Conservation (phyloP, 2,329 filamentous ascomycete genomes). For the Colletotrichum siamense region DNA sequence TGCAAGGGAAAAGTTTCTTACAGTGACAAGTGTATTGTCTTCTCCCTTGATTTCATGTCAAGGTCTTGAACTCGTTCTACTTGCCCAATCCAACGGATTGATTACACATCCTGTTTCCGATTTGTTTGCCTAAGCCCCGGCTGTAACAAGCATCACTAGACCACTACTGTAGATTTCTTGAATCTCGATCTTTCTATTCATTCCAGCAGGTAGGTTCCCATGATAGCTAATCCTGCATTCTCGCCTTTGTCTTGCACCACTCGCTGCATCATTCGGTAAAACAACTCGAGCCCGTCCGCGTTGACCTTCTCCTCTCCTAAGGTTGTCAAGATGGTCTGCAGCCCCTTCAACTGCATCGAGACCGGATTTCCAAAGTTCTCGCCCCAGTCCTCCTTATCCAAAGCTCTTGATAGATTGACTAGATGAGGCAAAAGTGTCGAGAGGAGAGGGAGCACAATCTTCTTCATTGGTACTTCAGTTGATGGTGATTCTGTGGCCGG, state of each 20-base stretch:
- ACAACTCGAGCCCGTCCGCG: background rate
- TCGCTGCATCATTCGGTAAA: conserved; percentile 13
- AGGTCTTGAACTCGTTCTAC: background rate
- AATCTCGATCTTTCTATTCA: background rate
- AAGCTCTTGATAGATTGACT: conserved; percentile 20
- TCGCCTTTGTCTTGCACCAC: conserved; percentile 21
- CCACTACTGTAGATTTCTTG: too few relatives aligned
- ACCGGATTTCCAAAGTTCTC: conserved; percentile 30
- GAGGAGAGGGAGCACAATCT: conserved; percentile 28
- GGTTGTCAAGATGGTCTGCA: conserved; percentile 27
- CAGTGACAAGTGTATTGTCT: fast-evolving
- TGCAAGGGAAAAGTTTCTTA: too few relatives aligned
- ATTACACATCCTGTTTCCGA: background rate
- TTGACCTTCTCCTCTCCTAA: conserved; percentile 29
- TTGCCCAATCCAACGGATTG: background rate
- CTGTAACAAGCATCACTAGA: background rate
- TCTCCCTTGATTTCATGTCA: background rate
- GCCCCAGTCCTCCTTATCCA: conserved; percentile 27
- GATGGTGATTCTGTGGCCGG: background rate
- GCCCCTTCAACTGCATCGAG: conserved; percentile 28
- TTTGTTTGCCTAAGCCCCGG: background rate
- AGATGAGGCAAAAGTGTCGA: conserved; percentile 30
- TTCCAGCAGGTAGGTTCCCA: background rate
- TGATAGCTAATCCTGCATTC: background rate
- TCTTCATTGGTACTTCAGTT: background rate